Evolutionary conservation across 2,329 filamentous ascomycete genomes (phyloP), one percentile per base, ranked within the genome.

Genomic region (Penicillium corylophilum): DNA sequence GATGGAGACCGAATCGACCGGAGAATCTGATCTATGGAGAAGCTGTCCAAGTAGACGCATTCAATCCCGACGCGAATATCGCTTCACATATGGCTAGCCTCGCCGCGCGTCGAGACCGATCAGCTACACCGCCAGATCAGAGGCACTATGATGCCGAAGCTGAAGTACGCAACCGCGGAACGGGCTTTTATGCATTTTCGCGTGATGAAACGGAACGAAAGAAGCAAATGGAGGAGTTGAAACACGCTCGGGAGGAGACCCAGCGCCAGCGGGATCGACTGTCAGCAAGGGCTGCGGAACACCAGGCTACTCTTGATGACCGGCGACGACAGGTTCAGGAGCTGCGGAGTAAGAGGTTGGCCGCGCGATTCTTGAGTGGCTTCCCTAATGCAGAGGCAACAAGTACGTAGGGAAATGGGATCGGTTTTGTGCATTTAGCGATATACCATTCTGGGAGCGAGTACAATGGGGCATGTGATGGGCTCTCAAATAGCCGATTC

Each of bases 111-210:
- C 82, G 91, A 42, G 91, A 96, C 74, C 81, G 86, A 50, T 87
- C 85, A 62, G 79, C 86, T 46, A 96, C 92, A 44, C 90, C 92
- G 47, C 92, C 91, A 5, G 83, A 86, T 7, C 83, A 87, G 62
- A 79, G 80, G 64, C 93, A 97, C 73, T 99, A 97, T 72, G 88
- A 96, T 69, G 90, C 90, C 1, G 82, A 83, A 54, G 81, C 81
- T 54, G 94, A 99, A 79, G 85, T 96, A 44, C 80, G 94, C 54
- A 90, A 84, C 40, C 93, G 94, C 64, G 94, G 94, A 4, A 89
- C 89, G 0, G 94, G 89, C 0, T 99, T 97, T 74, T 96, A 91
- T 75, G 85, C 88, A 50, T 97, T 99, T 68, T 90, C 87, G 52
- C 82, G 82, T 59, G 88, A 95, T 70, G 85, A 87, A 65, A 84